phyloP scores from a whole-genome alignment of 305 asterid species.

The Fraxinus xanthoxyloides region DNA sequence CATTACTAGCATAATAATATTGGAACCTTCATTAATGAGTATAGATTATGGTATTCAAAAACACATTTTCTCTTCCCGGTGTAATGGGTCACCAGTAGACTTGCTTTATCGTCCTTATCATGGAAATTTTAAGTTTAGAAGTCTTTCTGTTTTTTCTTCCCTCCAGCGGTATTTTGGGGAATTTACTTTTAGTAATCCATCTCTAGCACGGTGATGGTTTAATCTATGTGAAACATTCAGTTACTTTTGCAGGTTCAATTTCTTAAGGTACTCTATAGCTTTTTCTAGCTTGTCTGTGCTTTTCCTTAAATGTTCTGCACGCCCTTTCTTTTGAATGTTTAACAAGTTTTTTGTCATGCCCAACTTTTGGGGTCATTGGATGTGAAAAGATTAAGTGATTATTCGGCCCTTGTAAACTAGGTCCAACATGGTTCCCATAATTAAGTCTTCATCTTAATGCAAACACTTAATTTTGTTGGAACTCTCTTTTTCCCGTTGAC shows the following conservation, averaged over 20 bases:
- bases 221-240: background rate
- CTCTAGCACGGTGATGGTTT: background rate
- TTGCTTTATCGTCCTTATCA: background rate
- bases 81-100: background rate
- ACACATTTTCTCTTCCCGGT: background rate
- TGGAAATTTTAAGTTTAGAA: background rate
- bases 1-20: background rate
- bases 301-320: background rate
- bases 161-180: background rate
- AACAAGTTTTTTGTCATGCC: background rate
- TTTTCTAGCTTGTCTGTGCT: background rate
- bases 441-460: background rate
- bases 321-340: background rate
- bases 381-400: background rate
- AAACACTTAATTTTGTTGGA: background rate
- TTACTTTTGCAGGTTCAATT: background rate
- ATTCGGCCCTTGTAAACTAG: background rate
- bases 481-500: background rate
- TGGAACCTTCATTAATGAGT: background rate
- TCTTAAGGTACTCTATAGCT: background rate
- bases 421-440: background rate
- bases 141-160: background rate
- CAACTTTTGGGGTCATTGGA: background rate
- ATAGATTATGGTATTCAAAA: background rate
- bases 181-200: background rate